phyloP scores from a whole-genome alignment of 371 early-diverging fungal genomes.

The Furculomyces boomerangus region DNA sequence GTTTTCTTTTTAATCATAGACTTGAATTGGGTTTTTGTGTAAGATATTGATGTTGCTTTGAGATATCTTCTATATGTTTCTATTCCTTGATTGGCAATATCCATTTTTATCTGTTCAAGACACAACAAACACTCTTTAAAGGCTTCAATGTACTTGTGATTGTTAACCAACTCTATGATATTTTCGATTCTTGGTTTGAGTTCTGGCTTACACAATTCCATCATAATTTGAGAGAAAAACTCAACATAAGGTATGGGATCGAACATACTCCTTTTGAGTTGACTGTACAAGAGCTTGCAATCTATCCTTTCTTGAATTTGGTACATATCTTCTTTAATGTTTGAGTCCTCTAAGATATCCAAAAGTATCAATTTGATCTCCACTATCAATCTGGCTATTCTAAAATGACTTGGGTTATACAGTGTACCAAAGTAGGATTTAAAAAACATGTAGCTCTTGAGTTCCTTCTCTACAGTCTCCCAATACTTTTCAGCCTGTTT shows the following conservation, averaged over 20 bases:
- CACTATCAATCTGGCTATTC: constrained; percentile 10
- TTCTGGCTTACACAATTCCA: too few relatives aligned
- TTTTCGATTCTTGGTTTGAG: constrained; percentile 13
- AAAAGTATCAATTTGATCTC: constrained; percentile 24
- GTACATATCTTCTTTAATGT: not conserved
- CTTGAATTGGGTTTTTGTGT: constrained; percentile 20
- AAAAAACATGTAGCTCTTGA: constrained; percentile 3
- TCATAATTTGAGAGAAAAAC: too few relatives aligned
- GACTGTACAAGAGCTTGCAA: too few relatives aligned
- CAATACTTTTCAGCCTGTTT: constrained; percentile 19
- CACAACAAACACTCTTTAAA: constrained; percentile 15
- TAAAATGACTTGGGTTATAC: not conserved
- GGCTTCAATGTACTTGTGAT: constrained; percentile 13
- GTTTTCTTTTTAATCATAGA: not conserved
- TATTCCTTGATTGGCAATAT: constrained; percentile 21
- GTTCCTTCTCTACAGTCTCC: constrained; percentile 12
- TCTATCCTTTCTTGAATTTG: constrained; percentile 4
- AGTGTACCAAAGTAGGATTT: not conserved
- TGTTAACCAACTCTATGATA: constrained; percentile 8
- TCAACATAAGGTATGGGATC: too few relatives aligned
- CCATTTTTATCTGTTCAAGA: constrained; percentile 22
- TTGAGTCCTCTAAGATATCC: constrained; percentile 15
- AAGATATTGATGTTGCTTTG: constrained; percentile 20
- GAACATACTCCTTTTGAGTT: too few relatives aligned
- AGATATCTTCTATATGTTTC: constrained; percentile 23